These are phyloP conservation scores for Metarhizium anisopliae DNA, from an alignment of 2,329 filamentous ascomycete genomes.

Conservation along the genomic window DNA sequence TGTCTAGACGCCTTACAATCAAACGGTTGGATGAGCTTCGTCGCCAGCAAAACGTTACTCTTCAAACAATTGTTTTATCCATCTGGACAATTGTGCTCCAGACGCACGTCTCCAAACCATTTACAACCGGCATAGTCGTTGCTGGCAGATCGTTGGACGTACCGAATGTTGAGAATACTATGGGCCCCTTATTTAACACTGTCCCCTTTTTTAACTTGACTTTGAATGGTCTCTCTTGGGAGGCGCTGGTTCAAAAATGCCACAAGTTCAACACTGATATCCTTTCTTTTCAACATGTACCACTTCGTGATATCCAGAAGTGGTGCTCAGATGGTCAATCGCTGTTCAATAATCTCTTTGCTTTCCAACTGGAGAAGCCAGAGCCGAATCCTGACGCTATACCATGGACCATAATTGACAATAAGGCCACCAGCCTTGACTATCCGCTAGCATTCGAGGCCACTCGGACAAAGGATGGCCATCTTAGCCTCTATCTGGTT, in stretches of 20 bases:
- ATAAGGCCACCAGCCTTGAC: slow-evolving; percentile 41
- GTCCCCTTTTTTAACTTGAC: slow-evolving; percentile 57
- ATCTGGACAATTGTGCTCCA: slow-evolving; percentile 60
- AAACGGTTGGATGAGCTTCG: slow-evolving; percentile 41
- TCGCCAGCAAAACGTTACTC: slow-evolving; percentile 57
- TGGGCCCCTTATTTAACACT: slow-evolving; percentile 87
- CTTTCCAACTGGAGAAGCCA: slow-evolving; percentile 55
- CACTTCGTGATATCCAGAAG: slow-evolving; percentile 71
- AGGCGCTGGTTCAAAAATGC: slow-evolving; percentile 49
- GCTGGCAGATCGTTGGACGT: slow-evolving; percentile 70
- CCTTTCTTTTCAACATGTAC: slow-evolving; percentile 62
- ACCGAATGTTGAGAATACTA: slow-evolving; percentile 52
- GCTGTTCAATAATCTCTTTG: slow-evolving; percentile 74
- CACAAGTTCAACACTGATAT: slow-evolving; percentile 62
- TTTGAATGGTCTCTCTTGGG: slow-evolving; percentile 42
- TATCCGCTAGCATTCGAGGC: slow-evolving; percentile 75
- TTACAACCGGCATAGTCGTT: slow-evolving; percentile 63
- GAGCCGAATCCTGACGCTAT: slow-evolving; percentile 15
- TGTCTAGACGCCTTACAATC: slow-evolving; percentile 24
- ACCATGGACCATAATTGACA: slow-evolving; percentile 47
- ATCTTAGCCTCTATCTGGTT: slow-evolving; percentile 50
- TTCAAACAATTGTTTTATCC: slow-evolving; percentile 71
- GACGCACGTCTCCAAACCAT: slow-evolving; percentile 33
- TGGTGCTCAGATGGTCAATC: slow-evolving; percentile 56
- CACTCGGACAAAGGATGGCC: slow-evolving; percentile 38